A percentile compares a stretch with the other conserved stretches of the same genome.
phyloP scores from a whole-genome alignment of 495 filamentous ascomycete genomes.

The Xylaria cubensis region DNA sequence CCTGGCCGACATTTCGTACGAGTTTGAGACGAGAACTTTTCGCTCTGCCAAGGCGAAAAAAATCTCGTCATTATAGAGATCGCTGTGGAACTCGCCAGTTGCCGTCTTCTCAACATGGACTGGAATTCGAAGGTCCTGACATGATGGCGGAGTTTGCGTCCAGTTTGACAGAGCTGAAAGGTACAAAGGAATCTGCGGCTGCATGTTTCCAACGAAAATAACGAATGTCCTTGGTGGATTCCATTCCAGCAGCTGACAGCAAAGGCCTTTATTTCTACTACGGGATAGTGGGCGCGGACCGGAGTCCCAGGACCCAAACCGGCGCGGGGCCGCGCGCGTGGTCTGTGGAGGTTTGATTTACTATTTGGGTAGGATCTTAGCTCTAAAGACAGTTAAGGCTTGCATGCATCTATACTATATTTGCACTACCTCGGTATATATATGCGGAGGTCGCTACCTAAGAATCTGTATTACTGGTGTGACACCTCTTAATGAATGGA shows the following conservation, averaged over 20 bases:
- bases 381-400: no score
- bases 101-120: slow-evolving; percentile 23
- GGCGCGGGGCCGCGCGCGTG: background rate
- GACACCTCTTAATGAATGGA: no score
- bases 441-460: no score
- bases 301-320: background rate
- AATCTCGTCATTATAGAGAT: slow-evolving; percentile 17
- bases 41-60: slow-evolving; percentile 20
- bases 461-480: no score
- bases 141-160: background rate
- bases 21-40: slow-evolving; percentile 25
- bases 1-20: slow-evolving; percentile 25
- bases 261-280: slow-evolving; percentile 2
- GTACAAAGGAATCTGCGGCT: background rate
- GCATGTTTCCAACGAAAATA: background rate
- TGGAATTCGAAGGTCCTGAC: slow-evolving; percentile 15
- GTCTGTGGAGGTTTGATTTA: no score
- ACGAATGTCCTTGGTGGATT: no score
- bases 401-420: no score
- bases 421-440: no score
- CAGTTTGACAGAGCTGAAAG: background rate
- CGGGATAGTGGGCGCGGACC: background rate
- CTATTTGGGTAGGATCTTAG: no score
- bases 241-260: no score
- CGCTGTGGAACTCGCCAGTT: slow-evolving; percentile 16